Evolutionary conservation across 2,329 filamentous ascomycete genomes (phyloP), one percentile per base, ranked within the genome.

Genomic region (Ophiostoma pallidulum): DNA sequence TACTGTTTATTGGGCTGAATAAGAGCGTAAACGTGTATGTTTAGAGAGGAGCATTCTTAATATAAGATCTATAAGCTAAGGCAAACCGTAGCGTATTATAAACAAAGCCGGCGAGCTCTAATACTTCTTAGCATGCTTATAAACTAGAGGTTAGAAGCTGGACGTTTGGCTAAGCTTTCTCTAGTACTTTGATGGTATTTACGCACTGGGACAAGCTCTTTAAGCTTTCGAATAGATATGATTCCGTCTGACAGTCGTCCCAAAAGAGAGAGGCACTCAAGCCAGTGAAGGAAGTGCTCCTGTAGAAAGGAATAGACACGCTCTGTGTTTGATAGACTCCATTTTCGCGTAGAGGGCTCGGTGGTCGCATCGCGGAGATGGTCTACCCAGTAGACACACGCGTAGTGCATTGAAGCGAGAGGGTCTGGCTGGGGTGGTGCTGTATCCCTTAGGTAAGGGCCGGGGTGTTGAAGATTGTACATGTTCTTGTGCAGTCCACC

Each of bases 81-180:
- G 44, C n/a, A 16, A 28, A 31, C 18, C 41, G 28, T 7, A 14
- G 38, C 14, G 38, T 31, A 28, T 41, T 37, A 10, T 14, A 7
- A 39, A 62, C 14, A 10, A 60, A 55, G 10, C 20, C n/a, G 22
- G 14, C 10, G 2, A 48, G 13, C 14, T 33, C 22, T 14, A 12
- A 10, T 19, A 8, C 38, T 6, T 29, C 6, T 7, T 28, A 14
- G n/a, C 22, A 4, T 22, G 13, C 20, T 12, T 18, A 14, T 19
- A 20, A 14, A 3, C 16, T 33, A 41, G 24, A 28, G 10, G 24
- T 28, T 28, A 28, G 24, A 5, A 28, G 10, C 24, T 28, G n/a
- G n/a, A n/a, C n/a, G n/a, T n/a, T n/a, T n/a, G n/a, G n/a, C n/a
- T n/a, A n/a, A n/a, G 24, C 6, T 28, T 28, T 28, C 24, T 10